phyloP scores from a whole-genome alignment of 768 basidiomycete species.

The Vararia minispora region DNA sequence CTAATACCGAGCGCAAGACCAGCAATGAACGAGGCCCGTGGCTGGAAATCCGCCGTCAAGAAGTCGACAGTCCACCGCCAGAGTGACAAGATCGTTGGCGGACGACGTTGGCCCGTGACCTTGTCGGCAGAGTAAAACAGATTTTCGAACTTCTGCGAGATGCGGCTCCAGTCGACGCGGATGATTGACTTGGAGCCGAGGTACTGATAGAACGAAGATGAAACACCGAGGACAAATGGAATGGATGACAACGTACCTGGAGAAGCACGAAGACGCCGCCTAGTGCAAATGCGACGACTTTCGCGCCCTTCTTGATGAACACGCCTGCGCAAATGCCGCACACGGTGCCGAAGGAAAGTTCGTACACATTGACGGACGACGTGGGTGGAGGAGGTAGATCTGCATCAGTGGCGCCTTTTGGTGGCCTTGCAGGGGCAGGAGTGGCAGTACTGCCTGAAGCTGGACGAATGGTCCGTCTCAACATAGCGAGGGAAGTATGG shows the following conservation, averaged over 20 bases:
- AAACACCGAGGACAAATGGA: background rate
- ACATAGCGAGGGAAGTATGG: background rate
- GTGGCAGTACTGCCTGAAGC: background rate
- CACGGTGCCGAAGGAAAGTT: constrained; percentile 83
- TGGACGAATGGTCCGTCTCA: background rate
- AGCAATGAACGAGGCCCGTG: constrained; percentile 77
- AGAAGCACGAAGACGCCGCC: constrained; percentile 87
- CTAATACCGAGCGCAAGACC: constrained; percentile 76
- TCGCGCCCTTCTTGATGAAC: constrained; percentile 93
- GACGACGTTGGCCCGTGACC: constrained; percentile 36
- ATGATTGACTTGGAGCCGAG: constrained; percentile 62
- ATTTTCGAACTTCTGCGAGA: constrained; percentile 59
- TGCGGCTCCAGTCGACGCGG: constrained; percentile 68
- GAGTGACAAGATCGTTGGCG: constrained; percentile 54
- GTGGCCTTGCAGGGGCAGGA: background rate
- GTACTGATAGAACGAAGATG: constrained; percentile 40
- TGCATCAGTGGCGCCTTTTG: background rate
- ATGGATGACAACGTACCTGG: constrained; percentile 44
- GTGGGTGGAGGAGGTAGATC: constrained; percentile 41
- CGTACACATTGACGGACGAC: constrained; percentile 70
- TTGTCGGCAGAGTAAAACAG: constrained; percentile 58
- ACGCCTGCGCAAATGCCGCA: constrained; percentile 85
- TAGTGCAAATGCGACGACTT: constrained; percentile 70
- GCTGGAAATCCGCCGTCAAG: constrained; percentile 88
- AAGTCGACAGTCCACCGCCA: constrained; percentile 68